A percentile compares a stretch with the other conserved stretches of the same genome.
Evolutionary conservation across 352 stramenopile genomes (phyloP).

Genomic region (Phytophthora uliginosa): DNA sequence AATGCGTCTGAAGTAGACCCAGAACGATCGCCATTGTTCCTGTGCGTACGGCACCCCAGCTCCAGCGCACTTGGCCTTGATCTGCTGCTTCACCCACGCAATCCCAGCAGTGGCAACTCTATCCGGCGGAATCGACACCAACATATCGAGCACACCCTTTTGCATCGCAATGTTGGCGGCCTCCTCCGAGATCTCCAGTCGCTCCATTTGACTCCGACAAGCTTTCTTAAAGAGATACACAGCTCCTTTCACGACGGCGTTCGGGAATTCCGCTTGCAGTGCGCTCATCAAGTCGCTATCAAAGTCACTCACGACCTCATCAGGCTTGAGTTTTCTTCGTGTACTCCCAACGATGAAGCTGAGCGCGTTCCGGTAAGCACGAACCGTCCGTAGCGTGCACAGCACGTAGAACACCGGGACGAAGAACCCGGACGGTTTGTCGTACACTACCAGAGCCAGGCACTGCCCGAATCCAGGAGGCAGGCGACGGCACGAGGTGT

Average conservation of each 20-base stretch:
- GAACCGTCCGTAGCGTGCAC: neutral
- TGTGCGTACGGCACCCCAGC: slow-evolving; percentile 15
- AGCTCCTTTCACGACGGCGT: slow-evolving; percentile 1
- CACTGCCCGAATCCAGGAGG: slow-evolving; percentile 28
- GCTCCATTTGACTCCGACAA: slow-evolving; percentile 18
- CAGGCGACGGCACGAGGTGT: slow-evolving; percentile 16
- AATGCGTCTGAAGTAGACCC: slow-evolving; percentile 23
- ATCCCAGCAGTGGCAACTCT: slow-evolving; percentile 21
- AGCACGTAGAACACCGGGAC: slow-evolving; percentile 17
- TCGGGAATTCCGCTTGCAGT: slow-evolving; percentile 14
- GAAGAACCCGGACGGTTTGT: slow-evolving; percentile 9
- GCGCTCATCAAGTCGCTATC: slow-evolving; percentile 11
- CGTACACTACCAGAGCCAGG: slow-evolving; percentile 3
- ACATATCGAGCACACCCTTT: slow-evolving; percentile 27
- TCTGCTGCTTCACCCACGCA: slow-evolving; percentile 26
- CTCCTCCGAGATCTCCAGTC: slow-evolving; percentile 24
- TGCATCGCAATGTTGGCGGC: slow-evolving; percentile 23
- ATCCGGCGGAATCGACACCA: slow-evolving; percentile 13
- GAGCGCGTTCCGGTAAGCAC: slow-evolving; percentile 9
- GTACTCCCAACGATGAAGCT: neutral
- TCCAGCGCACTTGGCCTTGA: slow-evolving; percentile 20
- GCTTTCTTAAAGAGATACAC: slow-evolving; percentile 22
- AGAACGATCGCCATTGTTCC: slow-evolving; percentile 28
- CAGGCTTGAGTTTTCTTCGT: slow-evolving; percentile 2
- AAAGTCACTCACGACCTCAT: slow-evolving; percentile 14